Base-by-base conservation (phyloP, 2,329 filamentous ascomycete genomes). In the Coleophoma crateriformis region DNA sequence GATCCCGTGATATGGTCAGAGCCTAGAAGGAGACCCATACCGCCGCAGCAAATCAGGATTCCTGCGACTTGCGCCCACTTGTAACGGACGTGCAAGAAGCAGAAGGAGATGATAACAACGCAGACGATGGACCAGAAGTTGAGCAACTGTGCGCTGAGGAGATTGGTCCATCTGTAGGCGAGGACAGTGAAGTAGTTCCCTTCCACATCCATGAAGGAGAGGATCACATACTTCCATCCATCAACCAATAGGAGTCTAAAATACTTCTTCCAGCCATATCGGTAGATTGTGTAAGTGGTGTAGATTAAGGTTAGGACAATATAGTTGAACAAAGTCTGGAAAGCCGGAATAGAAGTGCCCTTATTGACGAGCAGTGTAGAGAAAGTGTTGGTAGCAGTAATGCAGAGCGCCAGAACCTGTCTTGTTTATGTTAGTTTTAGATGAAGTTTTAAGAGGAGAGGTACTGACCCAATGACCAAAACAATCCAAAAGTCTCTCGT, bases 61-160 rank as follows among this genome's bases (percentile, higher is more conserved):
- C 94, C 94, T 33, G 81, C 59, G 61, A 96, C 82, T 74, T 97
- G 94, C 51, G 88, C 82, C 65, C 81, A 74, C 71, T 90, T 89
- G 77, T 99, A 99, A 61, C 94, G 88, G 41, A 99, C 94, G 58
- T 78, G 79, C 50, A 99, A 81, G 60, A 96, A 75, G 55, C 84
- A 58, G 71, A 95, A 91, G 27, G 90, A 96, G 57, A 96, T 72
- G 53, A 87, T 65, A 17, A 97, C 90, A 19, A 99, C 94, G 54
- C 92, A 84, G 46, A 95, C 88, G 58, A 99, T 97, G 60, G 91
- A 88, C 92, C 92, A 97, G 73, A 97, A 97, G 77, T 96, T 96
- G 72, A 99, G 90, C 47, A 99, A 79, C 75, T 97, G 91, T 14
- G 90, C 90, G 17, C 87, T 94, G 45, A 97, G 78, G 60, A 96